Conservation (phyloP, 257 asterid genomes). For the Paulownia fortunei region DNA sequence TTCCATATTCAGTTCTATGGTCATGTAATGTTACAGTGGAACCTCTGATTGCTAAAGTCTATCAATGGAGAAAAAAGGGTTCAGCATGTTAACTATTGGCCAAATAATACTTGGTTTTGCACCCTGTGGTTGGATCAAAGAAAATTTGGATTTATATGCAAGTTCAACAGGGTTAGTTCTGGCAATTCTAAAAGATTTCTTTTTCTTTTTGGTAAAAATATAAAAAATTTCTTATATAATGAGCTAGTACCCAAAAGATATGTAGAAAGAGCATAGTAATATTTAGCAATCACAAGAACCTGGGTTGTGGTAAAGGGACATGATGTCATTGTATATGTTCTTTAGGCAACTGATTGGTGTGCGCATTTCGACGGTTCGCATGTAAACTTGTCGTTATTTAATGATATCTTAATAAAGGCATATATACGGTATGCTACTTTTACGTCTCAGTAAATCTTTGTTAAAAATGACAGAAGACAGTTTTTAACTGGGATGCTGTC, state of each 20-base stretch:
- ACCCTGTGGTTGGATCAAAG: not conserved
- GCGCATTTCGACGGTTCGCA: not conserved
- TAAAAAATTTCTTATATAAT: too few species aligned
- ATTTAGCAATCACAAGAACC: too few species aligned
- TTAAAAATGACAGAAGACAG: not conserved
- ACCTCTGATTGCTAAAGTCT: not conserved
- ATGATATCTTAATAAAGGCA: not conserved
- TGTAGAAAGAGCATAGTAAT: too few species aligned
- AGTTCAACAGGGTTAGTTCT: too few species aligned
- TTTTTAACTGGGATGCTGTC: not conserved
- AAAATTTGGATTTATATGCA: not conserved
- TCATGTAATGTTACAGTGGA: constrained; percentile 4
- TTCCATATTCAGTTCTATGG: constrained; percentile 5
- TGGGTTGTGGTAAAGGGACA: not conserved
- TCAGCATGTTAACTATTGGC: not conserved
- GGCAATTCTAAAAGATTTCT: too few species aligned
- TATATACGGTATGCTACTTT: not conserved
- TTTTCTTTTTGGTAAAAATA: too few species aligned
- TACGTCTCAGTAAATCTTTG: not conserved
- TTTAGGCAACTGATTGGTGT: not conserved
- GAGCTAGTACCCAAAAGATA: too few species aligned
- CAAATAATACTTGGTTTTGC: not conserved
- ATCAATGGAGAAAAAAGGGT: not conserved
- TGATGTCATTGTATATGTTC: not conserved
- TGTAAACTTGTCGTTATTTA: not conserved